A percentile compares a stretch with the other conserved stretches of the same genome.
Conservation (phyloP, 305 asterid genomes). For the Solanum hybrid region DNA sequence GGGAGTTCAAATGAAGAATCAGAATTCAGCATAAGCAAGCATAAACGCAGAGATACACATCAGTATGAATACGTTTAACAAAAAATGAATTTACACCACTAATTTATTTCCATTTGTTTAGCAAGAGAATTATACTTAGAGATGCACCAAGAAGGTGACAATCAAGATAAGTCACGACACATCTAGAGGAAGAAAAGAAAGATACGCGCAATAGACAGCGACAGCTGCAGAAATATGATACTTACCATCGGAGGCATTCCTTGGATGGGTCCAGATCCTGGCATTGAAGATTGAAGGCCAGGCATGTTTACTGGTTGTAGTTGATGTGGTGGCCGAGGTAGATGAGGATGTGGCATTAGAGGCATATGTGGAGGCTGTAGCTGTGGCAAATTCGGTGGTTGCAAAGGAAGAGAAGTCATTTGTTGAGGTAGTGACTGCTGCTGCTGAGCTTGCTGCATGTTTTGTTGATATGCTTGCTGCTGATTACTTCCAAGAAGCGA, state of each 20-base stretch:
- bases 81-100: not conserved
- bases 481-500: constrained; percentile 69
- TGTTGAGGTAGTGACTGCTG: constrained; percentile 58
- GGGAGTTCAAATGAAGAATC: not conserved
- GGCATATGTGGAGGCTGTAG: constrained; percentile 73
- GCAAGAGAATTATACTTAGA: not conserved
- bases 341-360: constrained; percentile 68
- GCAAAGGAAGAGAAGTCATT: constrained; percentile 50
- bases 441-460: constrained; percentile 49
- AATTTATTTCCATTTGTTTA: not conserved
- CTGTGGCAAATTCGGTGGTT: constrained; percentile 59
- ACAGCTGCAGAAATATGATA: not conserved
- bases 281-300: constrained; percentile 54
- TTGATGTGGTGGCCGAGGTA: constrained; percentile 81
- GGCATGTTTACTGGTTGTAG: constrained; percentile 52
- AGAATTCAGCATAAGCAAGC: not conserved
- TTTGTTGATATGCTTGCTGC: constrained; percentile 82
- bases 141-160: not conserved
- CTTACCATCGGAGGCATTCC: constrained; percentile 63
- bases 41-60: not conserved
- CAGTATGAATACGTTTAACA: not conserved
- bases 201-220: not conserved
- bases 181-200: not conserved
- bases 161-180: not conserved
- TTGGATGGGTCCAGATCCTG: constrained; percentile 44